Conservation (phyloP, 164 flowering plant genomes). For the Houttuynia cordata region DNA sequence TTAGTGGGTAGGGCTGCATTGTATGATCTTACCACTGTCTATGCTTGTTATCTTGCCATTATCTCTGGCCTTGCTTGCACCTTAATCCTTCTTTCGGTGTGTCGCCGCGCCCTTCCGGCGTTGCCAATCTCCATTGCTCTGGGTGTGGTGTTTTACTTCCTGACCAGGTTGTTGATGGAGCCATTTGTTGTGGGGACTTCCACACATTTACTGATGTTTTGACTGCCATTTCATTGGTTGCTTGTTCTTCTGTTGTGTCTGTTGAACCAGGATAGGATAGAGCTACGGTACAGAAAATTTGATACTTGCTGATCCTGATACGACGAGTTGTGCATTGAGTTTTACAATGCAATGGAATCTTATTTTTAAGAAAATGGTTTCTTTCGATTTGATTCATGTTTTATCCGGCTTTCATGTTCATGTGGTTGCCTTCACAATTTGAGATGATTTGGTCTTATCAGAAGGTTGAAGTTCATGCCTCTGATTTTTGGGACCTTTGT, state of each 20-base stretch:
- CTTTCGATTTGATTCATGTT: no score
- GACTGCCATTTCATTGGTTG: constrained; percentile 2
- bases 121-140: constrained; percentile 77
- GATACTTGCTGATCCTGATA: no score
- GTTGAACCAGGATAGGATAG: not conserved
- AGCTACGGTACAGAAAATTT: no score
- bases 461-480: no score
- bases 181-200: constrained; percentile 83
- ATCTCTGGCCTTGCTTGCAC: constrained; percentile 93
- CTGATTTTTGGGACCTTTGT: no score
- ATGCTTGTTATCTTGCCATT: constrained; percentile 94
- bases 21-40: constrained; percentile 96
- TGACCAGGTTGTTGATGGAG: constrained; percentile 83
- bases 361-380: no score
- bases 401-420: no score
- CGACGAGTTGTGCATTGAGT: no score
- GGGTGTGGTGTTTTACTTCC: constrained; percentile 78
- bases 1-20: constrained; percentile 97
- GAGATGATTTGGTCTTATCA: no score
- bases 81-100: constrained; percentile 68
- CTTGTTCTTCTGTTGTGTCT: not conserved
- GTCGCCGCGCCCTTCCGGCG: constrained; percentile 77
- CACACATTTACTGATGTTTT: constrained; percentile 81
- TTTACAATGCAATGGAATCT: no score
- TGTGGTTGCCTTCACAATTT: no score